Percentiles rank a stretch among this genome's conserved stretches.
Conservation (phyloP, 164 flowering plant genomes). For the Echeveria elegans region DNA sequence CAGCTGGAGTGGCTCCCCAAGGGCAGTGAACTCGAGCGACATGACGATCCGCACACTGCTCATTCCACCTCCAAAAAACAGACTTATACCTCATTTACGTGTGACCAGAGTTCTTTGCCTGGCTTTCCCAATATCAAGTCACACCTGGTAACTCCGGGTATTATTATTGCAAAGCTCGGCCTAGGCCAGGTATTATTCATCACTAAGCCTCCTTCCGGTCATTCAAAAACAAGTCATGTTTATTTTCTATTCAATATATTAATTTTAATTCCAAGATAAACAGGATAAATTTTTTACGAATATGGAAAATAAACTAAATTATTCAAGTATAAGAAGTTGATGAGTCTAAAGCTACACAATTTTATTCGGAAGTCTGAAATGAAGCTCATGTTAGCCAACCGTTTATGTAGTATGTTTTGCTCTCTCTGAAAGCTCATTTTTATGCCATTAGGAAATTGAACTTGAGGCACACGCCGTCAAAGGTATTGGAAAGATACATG, state of each 20-base stretch:
- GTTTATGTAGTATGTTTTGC: background rate
- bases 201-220: background rate
- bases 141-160: slow-evolving; percentile 37
- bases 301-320: background rate
- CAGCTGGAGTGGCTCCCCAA: slow-evolving; percentile 73
- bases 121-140: slow-evolving; percentile 51
- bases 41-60: slow-evolving; percentile 20
- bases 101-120: slow-evolving; percentile 62
- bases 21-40: slow-evolving; percentile 61
- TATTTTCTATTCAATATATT: background rate
- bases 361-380: background rate
- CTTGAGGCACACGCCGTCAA: slow-evolving; percentile 96
- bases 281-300: background rate
- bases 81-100: slow-evolving; percentile 68
- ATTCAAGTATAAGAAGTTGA: background rate
- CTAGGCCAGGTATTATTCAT: slow-evolving; percentile 63
- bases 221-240: background rate
- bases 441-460: slow-evolving; percentile 62
- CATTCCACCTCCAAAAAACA: slow-evolving; percentile 32
- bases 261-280: background rate
- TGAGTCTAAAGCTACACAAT: background rate
- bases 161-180: slow-evolving; percentile 68
- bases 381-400: background rate
- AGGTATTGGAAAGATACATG: slow-evolving; percentile 88
- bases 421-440: slow-evolving; percentile 1